Evolutionary conservation across 192 early-diverging fungal species (phyloP).

Genomic region (Gigaspora rosea): DNA sequence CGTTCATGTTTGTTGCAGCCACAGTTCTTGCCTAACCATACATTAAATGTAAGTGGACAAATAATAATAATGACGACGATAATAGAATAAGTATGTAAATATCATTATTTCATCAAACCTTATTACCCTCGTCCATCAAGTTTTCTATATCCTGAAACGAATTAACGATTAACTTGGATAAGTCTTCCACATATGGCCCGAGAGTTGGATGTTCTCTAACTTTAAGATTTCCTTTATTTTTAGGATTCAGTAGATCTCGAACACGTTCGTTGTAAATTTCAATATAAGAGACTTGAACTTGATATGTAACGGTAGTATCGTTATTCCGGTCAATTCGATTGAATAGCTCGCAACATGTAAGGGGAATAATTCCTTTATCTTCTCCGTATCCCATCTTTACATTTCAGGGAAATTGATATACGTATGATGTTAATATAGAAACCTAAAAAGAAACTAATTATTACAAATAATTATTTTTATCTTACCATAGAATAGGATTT

Average conservation of each 20-base stretch:
- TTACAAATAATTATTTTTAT: neutral
- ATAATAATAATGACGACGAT: neutral
- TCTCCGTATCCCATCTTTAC: conserved; percentile 68
- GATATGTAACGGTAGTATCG: conserved; percentile 52
- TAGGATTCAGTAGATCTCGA: conserved; percentile 77
- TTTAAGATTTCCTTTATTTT: conserved; percentile 71
- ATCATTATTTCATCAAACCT: conserved; percentile 44
- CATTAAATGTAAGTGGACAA: neutral
- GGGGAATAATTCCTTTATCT: conserved; percentile 86
- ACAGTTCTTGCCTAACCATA: conserved; percentile 74
- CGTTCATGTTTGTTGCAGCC: conserved; percentile 95
- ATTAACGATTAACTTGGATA: conserved; percentile 82
- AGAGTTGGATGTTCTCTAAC: conserved; percentile 80
- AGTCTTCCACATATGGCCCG: conserved; percentile 91
- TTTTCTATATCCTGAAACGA: conserved; percentile 66
- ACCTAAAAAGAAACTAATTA: neutral
- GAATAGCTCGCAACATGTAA: conserved; percentile 82
- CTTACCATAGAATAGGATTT: conserved; percentile 70
- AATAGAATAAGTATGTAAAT: conserved; percentile 4
- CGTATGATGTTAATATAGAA: neutral
- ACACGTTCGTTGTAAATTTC: conserved; percentile 92
- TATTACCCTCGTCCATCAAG: conserved; percentile 82
- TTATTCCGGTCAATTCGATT: conserved; percentile 51
- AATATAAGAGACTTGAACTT: conserved; percentile 85
- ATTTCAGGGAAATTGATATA: neutral